These are phyloP conservation scores for Phycomyces nitens DNA, from an alignment of 192 early-diverging fungal genomes.

Conservation along the genomic window DNA sequence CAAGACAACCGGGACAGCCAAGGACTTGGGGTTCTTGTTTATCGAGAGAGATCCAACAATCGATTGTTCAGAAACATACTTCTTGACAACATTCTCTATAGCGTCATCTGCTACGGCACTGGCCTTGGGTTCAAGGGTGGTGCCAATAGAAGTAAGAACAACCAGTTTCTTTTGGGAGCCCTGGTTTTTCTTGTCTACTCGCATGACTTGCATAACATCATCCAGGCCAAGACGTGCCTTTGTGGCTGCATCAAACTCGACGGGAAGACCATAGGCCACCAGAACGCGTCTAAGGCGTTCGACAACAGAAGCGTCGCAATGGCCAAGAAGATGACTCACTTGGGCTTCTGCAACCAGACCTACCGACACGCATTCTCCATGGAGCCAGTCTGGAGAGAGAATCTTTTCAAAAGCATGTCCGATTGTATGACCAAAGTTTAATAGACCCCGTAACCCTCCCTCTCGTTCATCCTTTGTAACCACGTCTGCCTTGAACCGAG, in stretches of 20 bases:
- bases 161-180: slow-evolving; percentile 86
- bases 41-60: neutral
- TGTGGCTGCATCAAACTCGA: slow-evolving; percentile 60
- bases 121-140: slow-evolving; percentile 75
- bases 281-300: slow-evolving; percentile 78
- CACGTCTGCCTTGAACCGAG: slow-evolving; percentile 86
- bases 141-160: slow-evolving; percentile 76
- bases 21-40: neutral
- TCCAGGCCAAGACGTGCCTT: slow-evolving; percentile 65
- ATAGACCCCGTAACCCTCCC: slow-evolving; percentile 83
- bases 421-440: slow-evolving; percentile 96
- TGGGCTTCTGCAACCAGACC: slow-evolving; percentile 93
- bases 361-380: slow-evolving; percentile 93
- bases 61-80: slow-evolving; percentile 43
- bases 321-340: slow-evolving; percentile 76
- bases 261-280: slow-evolving; percentile 81
- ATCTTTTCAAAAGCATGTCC: slow-evolving; percentile 95
- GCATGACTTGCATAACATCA: slow-evolving; percentile 79
- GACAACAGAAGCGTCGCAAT: slow-evolving; percentile 73
- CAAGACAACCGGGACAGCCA: neutral
- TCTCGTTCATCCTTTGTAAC: slow-evolving; percentile 95
- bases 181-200: slow-evolving; percentile 92
- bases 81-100: slow-evolving; percentile 42
- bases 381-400: slow-evolving; percentile 78
- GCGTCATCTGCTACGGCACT: slow-evolving; percentile 73